A percentile compares a stretch with the other conserved stretches of the same genome.
phyloP scores from a whole-genome alignment of 371 early-diverging fungal genomes.

The Massospora cicadina region DNA sequence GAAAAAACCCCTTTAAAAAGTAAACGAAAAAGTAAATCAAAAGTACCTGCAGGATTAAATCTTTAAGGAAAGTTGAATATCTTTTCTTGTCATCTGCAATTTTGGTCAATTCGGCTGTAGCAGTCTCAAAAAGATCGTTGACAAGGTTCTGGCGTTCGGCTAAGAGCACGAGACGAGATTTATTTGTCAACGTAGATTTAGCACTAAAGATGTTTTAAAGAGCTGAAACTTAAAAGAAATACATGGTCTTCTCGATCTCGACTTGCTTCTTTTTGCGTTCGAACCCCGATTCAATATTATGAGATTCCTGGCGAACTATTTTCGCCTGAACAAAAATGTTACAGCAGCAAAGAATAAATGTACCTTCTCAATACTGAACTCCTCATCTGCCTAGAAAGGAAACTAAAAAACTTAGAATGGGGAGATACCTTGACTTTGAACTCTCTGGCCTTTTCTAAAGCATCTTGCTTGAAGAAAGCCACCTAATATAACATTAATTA shows the following conservation, averaged over 20 bases:
- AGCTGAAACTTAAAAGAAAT: constrained; percentile 11
- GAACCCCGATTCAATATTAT: constrained; percentile 73
- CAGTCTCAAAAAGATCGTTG: constrained; percentile 51
- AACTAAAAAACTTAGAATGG: not conserved
- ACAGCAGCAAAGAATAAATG: constrained; percentile 11
- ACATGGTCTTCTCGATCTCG: constrained; percentile 77
- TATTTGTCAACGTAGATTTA: constrained; percentile 88
- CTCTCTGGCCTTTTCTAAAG: constrained; percentile 92
- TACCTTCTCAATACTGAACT: constrained; percentile 97
- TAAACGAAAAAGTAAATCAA: constrained; percentile 6
- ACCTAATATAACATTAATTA: constrained; percentile 25
- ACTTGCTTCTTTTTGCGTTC: constrained; percentile 83
- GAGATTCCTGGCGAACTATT: constrained; percentile 76
- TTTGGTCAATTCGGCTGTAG: constrained; percentile 28
- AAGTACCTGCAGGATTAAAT: constrained; percentile 55
- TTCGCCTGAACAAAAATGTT: constrained; percentile 39
- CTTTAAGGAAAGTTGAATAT: constrained; percentile 41
- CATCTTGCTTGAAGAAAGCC: constrained; percentile 95
- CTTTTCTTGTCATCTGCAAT: constrained; percentile 30
- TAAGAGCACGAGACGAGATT: constrained; percentile 74
- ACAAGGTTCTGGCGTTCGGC: constrained; percentile 75
- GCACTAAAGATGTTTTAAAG: constrained; percentile 31
- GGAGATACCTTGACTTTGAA: constrained; percentile 80
- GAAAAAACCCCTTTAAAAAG: constrained; percentile 41
- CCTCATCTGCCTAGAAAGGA: constrained; percentile 69